Evolutionary conservation across 2,329 filamentous ascomycete species (phyloP).

Genomic region (Talaromyces rugulosus): DNA sequence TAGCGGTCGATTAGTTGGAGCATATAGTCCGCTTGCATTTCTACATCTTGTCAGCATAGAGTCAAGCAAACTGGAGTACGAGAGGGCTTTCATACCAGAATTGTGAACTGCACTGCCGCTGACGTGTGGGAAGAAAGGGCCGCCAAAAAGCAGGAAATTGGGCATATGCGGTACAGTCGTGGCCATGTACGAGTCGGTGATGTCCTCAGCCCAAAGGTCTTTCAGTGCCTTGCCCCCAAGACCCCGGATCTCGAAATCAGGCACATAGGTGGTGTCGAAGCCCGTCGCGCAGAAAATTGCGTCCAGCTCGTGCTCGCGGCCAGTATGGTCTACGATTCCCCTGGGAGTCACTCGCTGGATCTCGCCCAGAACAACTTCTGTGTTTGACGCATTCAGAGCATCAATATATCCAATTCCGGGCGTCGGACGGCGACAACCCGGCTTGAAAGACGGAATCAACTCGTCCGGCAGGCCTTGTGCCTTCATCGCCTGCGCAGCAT

Average conservation of each 20-base stretch:
- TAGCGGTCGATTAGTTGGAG: not conserved
- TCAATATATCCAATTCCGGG: not conserved
- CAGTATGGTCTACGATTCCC: constrained; percentile 11
- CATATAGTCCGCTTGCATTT: not conserved
- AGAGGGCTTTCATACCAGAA: not conserved
- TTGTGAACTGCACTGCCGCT: not conserved
- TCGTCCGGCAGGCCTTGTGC: not conserved
- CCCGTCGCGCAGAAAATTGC: constrained; percentile 27
- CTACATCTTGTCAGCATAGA: not conserved
- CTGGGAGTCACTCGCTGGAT: not conserved
- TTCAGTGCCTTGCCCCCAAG: not conserved
- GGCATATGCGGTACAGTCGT: not conserved
- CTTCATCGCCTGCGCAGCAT: not conserved
- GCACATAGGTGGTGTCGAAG: constrained; percentile 23
- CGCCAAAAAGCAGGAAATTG: not conserved
- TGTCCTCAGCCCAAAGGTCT: not conserved
- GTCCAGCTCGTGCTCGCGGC: constrained; percentile 36
- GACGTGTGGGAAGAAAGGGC: not conserved
- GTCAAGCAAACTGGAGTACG: not conserved
- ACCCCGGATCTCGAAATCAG: not conserved
- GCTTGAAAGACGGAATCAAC: not conserved
- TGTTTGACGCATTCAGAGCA: not conserved
- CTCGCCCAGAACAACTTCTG: not conserved
- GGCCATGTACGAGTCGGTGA: not conserved
- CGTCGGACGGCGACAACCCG: not conserved